Percentiles rank a stretch among this genome's conserved stretches.
These are phyloP conservation scores for Lobosporangium transversale DNA, from an alignment of 192 early-diverging fungal species.

Conservation along the genomic window DNA sequence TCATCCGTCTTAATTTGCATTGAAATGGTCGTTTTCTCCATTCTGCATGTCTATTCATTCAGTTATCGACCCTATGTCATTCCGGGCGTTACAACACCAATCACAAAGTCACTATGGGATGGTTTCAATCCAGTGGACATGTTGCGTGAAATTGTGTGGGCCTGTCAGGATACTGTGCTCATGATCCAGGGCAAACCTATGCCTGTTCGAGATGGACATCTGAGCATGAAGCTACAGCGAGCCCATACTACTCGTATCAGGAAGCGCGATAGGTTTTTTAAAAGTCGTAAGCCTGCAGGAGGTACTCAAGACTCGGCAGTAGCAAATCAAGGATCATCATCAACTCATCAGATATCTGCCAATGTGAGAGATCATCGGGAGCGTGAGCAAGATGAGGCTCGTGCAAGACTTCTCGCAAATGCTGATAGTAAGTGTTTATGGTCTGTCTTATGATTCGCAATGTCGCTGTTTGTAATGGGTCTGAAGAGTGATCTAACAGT, in stretches of 20 bases:
- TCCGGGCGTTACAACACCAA: constrained; percentile 17
- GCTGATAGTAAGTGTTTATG: constrained; percentile 25
- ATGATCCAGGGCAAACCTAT: constrained; percentile 24
- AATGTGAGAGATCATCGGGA: no score
- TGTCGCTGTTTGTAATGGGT: no score
- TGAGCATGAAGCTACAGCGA: constrained; percentile 22
- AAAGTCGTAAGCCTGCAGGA: constrained; percentile 8
- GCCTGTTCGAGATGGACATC: constrained; percentile 23
- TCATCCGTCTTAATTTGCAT: constrained; percentile 42
- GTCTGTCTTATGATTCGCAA: background rate
- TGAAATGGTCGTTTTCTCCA: constrained; percentile 55
- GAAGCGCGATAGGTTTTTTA: constrained; percentile 26
- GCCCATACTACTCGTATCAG: constrained; percentile 35
- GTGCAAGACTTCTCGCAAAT: constrained; percentile 3
- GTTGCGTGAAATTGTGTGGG: constrained; percentile 46
- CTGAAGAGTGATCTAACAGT: no score
- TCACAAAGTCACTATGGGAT: constrained; percentile 28
- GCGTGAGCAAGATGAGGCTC: constrained; percentile 1
- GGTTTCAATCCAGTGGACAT: constrained; percentile 53
- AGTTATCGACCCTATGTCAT: constrained; percentile 40
- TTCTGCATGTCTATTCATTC: constrained; percentile 53
- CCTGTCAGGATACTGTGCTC: constrained; percentile 22
- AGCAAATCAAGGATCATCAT: no score
- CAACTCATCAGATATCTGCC: no score
- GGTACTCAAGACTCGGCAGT: background rate